Evolutionary conservation across 116 monocot species (phyloP).

Genomic region (Iris pallida): DNA sequence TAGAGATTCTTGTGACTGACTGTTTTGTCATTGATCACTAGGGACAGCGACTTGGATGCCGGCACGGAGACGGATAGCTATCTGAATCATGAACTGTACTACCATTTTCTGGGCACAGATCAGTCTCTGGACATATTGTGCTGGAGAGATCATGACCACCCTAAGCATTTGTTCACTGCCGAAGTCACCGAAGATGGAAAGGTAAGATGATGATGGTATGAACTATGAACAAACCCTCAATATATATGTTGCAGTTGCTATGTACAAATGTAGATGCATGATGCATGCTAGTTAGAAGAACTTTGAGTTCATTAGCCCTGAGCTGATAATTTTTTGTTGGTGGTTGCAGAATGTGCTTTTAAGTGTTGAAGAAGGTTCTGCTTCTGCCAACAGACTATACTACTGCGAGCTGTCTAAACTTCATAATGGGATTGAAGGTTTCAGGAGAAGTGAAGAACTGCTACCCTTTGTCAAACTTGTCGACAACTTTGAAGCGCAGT

Average conservation of each 20-base stretch:
- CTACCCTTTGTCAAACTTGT: slow-evolving; percentile 91
- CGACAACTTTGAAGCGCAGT: slow-evolving; percentile 79
- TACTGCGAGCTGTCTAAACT: slow-evolving; percentile 65
- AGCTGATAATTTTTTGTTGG: slow-evolving; percentile 12
- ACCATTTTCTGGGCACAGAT: slow-evolving; percentile 80
- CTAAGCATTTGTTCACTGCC: slow-evolving; percentile 42
- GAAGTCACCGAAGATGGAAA: slow-evolving; percentile 75
- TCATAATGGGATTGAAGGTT: slow-evolving; percentile 54
- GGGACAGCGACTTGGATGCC: slow-evolving; percentile 59
- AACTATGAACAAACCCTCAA: no score
- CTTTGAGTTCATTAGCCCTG: not conserved
- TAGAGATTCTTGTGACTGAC: not conserved
- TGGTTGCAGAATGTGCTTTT: slow-evolving; percentile 70
- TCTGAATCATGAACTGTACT: slow-evolving; percentile 66
- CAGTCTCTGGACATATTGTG: slow-evolving; percentile 86
- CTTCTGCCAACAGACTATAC: slow-evolving; percentile 83
- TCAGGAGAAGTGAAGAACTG: slow-evolving; percentile 30
- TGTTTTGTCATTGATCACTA: slow-evolving; percentile 15
- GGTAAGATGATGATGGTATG: slow-evolving; percentile 32
- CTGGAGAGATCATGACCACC: slow-evolving; percentile 71
- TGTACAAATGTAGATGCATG: not conserved
- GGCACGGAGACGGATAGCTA: slow-evolving; percentile 73
- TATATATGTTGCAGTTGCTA: not conserved
- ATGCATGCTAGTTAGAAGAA: no score
- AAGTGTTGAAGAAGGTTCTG: slow-evolving; percentile 54